phyloP scores from a whole-genome alignment of 2,329 filamentous ascomycete species.

The Magnaporthiopsis incrustans region DNA sequence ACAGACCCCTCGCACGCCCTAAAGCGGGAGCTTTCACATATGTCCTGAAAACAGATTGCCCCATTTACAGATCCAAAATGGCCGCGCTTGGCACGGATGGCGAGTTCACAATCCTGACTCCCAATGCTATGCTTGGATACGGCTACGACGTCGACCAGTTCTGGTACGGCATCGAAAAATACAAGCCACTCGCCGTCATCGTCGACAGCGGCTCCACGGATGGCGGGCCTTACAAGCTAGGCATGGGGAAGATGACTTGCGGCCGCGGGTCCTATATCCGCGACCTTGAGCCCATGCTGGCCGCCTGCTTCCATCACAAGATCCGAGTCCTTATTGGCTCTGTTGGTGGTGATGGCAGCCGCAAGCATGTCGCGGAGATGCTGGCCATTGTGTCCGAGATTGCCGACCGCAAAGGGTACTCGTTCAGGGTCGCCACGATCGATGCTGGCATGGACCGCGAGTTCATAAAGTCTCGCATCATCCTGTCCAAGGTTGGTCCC shows the following conservation, averaged over 20 bases:
- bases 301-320: slow-evolving; percentile 19
- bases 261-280: slow-evolving; percentile 30
- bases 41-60: not conserved
- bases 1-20: too few species aligned
- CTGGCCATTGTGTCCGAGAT: slow-evolving; percentile 28
- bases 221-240: slow-evolving; percentile 19
- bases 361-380: slow-evolving; percentile 31
- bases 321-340: slow-evolving; percentile 21
- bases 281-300: slow-evolving; percentile 30
- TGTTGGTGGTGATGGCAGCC: slow-evolving; percentile 32
- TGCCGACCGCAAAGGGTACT: slow-evolving; percentile 18
- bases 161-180: slow-evolving; percentile 14
- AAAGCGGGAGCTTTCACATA: too few species aligned
- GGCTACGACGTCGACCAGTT: slow-evolving; percentile 17
- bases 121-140: slow-evolving; percentile 19
- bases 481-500: slow-evolving; percentile 21
- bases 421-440: slow-evolving; percentile 24
- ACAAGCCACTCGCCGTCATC: slow-evolving; percentile 16
- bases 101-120: slow-evolving; percentile 15
- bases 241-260: slow-evolving; percentile 30
- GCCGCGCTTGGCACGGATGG: too few species aligned
- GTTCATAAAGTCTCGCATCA: not conserved
- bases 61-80: not conserved
- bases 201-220: slow-evolving; percentile 20
- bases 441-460: slow-evolving; percentile 5